A percentile compares a stretch with the other conserved stretches of the same genome.
Conservation (phyloP, 768 basidiomycete genomes). For the Lyophyllum decastes region DNA sequence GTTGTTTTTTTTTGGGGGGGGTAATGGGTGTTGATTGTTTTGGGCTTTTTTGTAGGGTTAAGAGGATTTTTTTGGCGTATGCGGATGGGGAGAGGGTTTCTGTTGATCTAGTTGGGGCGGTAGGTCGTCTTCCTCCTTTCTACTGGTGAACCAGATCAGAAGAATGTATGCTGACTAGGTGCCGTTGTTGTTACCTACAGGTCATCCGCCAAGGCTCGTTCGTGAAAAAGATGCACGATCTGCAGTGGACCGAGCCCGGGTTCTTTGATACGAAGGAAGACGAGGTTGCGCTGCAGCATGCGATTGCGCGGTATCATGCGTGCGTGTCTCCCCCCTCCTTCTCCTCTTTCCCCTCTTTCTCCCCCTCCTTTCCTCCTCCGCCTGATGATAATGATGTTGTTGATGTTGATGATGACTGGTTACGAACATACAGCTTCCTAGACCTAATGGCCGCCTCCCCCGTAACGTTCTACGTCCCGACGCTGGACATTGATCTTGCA, state of each 20-base stretch:
- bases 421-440: constrained; percentile 41
- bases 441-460: constrained; percentile 52
- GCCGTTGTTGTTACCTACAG: too few species aligned
- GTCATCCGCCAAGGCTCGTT: constrained; percentile 59
- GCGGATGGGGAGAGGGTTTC: constrained; percentile 53
- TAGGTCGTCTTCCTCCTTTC: constrained; percentile 24
- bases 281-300: constrained; percentile 45
- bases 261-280: constrained; percentile 40
- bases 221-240: constrained; percentile 47
- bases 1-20: background rate
- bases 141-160: background rate
- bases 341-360: too few species aligned
- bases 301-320: constrained; percentile 60
- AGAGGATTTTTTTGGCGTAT: constrained; percentile 52
- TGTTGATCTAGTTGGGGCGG: constrained; percentile 58
- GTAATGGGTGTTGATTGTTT: background rate
- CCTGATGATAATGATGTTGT: too few species aligned
- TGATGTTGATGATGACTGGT: too few species aligned
- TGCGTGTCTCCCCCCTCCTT: constrained; percentile 21
- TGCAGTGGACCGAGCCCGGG: constrained; percentile 50
- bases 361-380: too few species aligned
- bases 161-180: background rate
- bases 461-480: constrained; percentile 51
- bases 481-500: constrained; percentile 70
- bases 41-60: constrained; percentile 25